Base-by-base conservation (phyloP, 2,329 filamentous ascomycete genomes). In the Aspergillus aculeatus region DNA sequence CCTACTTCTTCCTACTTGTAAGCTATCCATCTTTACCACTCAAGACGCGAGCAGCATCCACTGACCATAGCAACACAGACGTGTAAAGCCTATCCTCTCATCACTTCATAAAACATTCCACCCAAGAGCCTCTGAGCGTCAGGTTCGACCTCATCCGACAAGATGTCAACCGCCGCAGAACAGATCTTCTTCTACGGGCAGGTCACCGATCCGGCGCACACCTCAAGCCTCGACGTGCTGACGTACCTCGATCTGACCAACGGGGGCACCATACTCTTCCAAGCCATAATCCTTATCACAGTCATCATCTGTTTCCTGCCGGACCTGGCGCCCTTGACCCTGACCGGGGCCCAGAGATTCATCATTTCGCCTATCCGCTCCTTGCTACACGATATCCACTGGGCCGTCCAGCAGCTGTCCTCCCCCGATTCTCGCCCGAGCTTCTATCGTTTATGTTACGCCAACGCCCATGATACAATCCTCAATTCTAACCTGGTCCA, bases 151-250 rank as follows among this genome's bases (percentile, higher is more conserved):
- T 16, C 26, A 35, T 32, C 38, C 11, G 21, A 38, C 58, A 58
- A 50, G 24, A 68, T 68, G 66, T 57, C 60, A 14, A 59, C 63
- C 35, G 41, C 54, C 14, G 7, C 35, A 4, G 63, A 66, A n/a
- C 62, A 66, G 47, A 6, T 59, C 10, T 63, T 64, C 41, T 47
- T 66, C 14, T 65, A 58, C 41, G 65, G 64, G 11, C 55, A 59
- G 9, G 56, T 56, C 7, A 31, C 58, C 35, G 54, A 62, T 12
- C 19, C 58, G 2, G 56, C 56, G 19, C 55, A 51, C 31, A 6
- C 50, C 24, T 41, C 56, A 11, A 52, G 47, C 19, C 5, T 63
- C 12, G 49, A 48, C 19, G 38, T 57, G 6, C 19, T 65, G 7
- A 52, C 16, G 1, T 50, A 57, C 21, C 24, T 60, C 14, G 64